A percentile compares a stretch with the other conserved stretches of the same genome.
Conservation (phyloP, 495 filamentous ascomycete genomes). For the Niebla homalea region DNA sequence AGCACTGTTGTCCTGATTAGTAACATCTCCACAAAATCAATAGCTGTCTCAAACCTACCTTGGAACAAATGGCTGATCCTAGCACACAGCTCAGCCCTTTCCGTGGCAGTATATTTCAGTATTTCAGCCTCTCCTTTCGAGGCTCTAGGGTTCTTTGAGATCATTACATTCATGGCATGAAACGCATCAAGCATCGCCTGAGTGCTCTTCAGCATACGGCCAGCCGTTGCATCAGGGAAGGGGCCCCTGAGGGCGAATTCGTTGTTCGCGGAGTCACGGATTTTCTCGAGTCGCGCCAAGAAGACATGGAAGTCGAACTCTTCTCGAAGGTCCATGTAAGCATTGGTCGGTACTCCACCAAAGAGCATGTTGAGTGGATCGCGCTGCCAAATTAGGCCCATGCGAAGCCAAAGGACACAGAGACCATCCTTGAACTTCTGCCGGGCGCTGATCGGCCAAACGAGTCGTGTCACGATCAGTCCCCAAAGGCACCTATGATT, state of each 20-base stretch:
- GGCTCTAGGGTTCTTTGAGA: constrained; percentile 62
- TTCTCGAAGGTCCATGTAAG: constrained; percentile 74
- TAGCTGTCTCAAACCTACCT: constrained; percentile 29
- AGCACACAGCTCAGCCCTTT: constrained; percentile 63
- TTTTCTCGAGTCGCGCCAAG: constrained; percentile 51
- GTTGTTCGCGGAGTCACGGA: constrained; percentile 57
- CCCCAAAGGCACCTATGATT: constrained; percentile 60
- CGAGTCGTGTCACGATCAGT: constrained; percentile 70
- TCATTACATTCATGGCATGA: constrained; percentile 88
- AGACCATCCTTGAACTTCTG: constrained; percentile 75
- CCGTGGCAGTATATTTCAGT: constrained; percentile 63
- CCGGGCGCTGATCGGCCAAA: constrained; percentile 89
- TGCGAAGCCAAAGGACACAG: constrained; percentile 74
- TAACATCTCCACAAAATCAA: not conserved
- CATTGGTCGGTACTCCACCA: constrained; percentile 34
- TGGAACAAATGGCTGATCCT: constrained; percentile 90
- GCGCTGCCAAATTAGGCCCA: constrained; percentile 94
- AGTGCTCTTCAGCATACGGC: constrained; percentile 62
- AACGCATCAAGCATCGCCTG: constrained; percentile 79
- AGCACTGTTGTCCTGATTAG: constrained; percentile 41
- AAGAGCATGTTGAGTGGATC: constrained; percentile 72
- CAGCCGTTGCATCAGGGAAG: constrained; percentile 58
- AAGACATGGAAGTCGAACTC: constrained; percentile 54
- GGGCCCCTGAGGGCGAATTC: constrained; percentile 79
- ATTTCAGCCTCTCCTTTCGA: constrained; percentile 69